phyloP scores from a whole-genome alignment of 805 yeast genomes.

The Wickerhamiella shivajii region DNA sequence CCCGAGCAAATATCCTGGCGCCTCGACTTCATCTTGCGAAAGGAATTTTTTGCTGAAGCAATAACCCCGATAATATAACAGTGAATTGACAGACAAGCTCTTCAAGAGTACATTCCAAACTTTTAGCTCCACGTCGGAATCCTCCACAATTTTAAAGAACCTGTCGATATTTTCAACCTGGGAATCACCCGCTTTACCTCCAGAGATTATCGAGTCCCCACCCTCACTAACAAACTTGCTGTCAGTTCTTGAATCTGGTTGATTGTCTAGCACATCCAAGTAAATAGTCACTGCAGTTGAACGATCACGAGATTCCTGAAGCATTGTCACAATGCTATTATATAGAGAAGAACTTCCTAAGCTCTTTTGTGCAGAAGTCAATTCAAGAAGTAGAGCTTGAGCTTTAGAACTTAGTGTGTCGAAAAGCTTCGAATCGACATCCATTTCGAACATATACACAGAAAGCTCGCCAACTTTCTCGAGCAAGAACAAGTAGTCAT shows the following conservation, averaged over 20 bases:
- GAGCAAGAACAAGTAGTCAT: background rate
- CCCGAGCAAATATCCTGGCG: slow-evolving; percentile 37
- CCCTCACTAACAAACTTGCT: slow-evolving; percentile 6
- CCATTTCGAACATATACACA: slow-evolving; percentile 25
- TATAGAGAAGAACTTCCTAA: slow-evolving; percentile 4
- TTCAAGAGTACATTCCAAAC: slow-evolving; percentile 25
- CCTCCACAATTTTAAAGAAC: slow-evolving; percentile 19
- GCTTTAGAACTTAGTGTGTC: slow-evolving; percentile 10
- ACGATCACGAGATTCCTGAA: slow-evolving; percentile 2
- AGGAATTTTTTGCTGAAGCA: slow-evolving; percentile 20
- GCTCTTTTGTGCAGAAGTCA: too few species aligned
- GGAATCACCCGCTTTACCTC: slow-evolving; percentile 6
- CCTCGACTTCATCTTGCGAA: slow-evolving; percentile 9
- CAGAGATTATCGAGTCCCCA: slow-evolving; percentile 9
- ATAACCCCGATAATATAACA: slow-evolving; percentile 39
- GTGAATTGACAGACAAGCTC: slow-evolving; percentile 41
- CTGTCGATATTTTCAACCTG: slow-evolving; percentile 4
- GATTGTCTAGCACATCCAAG: slow-evolving; percentile 7
- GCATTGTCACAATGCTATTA: background rate
- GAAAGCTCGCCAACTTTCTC: slow-evolving; percentile 4
- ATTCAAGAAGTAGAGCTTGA: slow-evolving; percentile 2
- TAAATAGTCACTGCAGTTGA: slow-evolving; percentile 5
- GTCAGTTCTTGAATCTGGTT: background rate
- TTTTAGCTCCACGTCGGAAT: slow-evolving; percentile 25
- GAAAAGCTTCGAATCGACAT: slow-evolving; percentile 3